Evolutionary conservation across 352 stramenopile genomes (phyloP).

Genomic region (Globisporangium emineosum): DNA sequence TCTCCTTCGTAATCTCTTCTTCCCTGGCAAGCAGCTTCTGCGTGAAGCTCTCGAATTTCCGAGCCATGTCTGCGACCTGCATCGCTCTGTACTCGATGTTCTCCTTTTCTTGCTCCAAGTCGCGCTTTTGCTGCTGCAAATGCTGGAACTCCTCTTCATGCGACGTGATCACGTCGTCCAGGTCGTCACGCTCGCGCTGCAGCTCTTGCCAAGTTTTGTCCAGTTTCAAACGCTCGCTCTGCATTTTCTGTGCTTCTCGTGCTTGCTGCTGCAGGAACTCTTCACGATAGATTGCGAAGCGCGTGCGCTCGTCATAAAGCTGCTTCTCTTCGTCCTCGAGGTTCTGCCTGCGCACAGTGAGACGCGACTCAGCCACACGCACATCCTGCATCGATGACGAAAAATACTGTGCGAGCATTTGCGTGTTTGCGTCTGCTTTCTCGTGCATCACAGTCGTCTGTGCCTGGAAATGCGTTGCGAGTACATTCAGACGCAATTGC

Average conservation of each 20-base stretch:
- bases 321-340: conserved; percentile 46
- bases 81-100: conserved; percentile 17
- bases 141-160: conserved; percentile 49
- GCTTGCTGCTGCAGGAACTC: conserved; percentile 39
- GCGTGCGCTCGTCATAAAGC: conserved; percentile 44
- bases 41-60: conserved; percentile 20
- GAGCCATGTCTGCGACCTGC: conserved; percentile 22
- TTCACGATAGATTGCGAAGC: conserved; percentile 52
- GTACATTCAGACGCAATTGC: conserved; percentile 55
- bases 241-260: conserved; percentile 25
- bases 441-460: conserved; percentile 55
- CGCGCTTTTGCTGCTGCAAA: conserved; percentile 25
- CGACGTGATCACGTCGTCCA: conserved; percentile 37
- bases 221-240: conserved; percentile 25
- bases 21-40: conserved; percentile 19
- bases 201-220: conserved; percentile 39
- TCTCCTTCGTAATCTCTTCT: conserved; percentile 6
- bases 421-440: conserved; percentile 38
- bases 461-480: conserved; percentile 64
- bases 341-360: conserved; percentile 32
- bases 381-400: conserved; percentile 40
- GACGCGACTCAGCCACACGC: conserved; percentile 37
- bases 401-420: conserved; percentile 41
- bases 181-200: conserved; percentile 32
- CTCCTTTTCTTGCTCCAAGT: conserved; percentile 32